These are phyloP conservation scores for Pinus albicaulis DNA, from an alignment of 75 land plant species.

Conservation along the genomic window DNA sequence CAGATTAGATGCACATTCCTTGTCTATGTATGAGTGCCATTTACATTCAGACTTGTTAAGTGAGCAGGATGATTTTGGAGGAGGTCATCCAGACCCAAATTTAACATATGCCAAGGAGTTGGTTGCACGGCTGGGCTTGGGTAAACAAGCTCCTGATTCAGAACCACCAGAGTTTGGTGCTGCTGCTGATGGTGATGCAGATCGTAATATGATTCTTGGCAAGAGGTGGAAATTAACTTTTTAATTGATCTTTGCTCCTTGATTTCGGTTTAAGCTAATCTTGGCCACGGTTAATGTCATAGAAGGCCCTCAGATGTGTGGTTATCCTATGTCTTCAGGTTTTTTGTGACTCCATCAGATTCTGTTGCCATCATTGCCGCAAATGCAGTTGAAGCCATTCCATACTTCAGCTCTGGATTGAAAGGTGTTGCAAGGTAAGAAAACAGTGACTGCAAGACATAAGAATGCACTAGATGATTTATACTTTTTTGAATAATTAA, in stretches of 20 bases:
- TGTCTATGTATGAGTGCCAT: background rate
- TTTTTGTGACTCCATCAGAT: conserved; percentile 99
- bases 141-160: conserved; percentile 46
- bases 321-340: conserved; percentile 40
- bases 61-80: conserved; percentile 97
- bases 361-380: conserved; percentile 99
- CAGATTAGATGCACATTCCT: background rate
- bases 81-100: conserved; percentile 99
- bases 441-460: background rate
- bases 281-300: background rate
- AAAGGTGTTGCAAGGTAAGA: conserved; percentile 98
- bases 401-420: conserved; percentile 87
- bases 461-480: background rate
- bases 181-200: conserved; percentile 99
- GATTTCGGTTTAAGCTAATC: background rate
- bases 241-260: background rate
- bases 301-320: background rate
- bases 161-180: conserved; percentile 99
- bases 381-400: conserved; percentile 94
- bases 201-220: conserved; percentile 99
- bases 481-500: no score
- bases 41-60: background rate
- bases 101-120: conserved; percentile 98
- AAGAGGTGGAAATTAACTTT: conserved; percentile 64
- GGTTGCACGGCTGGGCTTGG: conserved; percentile 93